Base-by-base conservation (phyloP, 2,329 filamentous ascomycete species). In the Fusarium pilosicola region DNA sequence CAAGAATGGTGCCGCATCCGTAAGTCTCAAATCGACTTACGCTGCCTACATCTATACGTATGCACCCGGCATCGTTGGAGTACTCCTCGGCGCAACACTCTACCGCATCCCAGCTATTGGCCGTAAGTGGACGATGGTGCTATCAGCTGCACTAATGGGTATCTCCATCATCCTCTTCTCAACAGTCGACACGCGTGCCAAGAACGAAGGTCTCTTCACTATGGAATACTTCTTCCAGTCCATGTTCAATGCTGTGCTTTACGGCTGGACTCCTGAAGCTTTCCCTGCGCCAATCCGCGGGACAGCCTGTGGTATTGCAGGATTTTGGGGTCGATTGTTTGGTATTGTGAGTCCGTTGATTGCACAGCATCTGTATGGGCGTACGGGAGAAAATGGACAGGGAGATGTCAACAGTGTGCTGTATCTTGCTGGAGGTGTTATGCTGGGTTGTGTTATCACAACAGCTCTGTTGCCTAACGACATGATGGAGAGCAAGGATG, bases 261-360 rank as follows among this genome's bases (percentile, higher is more conserved):
- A 85, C 60, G 85, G 83, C 0, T 86, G 84, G 79, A 90, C 88
- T 0, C 88, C 88, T 0, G 88, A 90, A 73, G 87, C 87, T 1
- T 90, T 90, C 79, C 88, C 88, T 0, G 87, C 85, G 6, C 86
- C 88, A 0, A 83, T 87, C 49, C 82, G 88, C 1, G 88, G 88
- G 6, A 89, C 88, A 0, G 89, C 89, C 0, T 87, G 86, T 73
- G 89, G 89, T 0, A 69, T 90, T 18, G 87, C 88, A 5, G 87
- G 86, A 67, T 90, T 89, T 75, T 90, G 87, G 87, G 89, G 89
- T 3, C 79, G 89, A 5, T 61, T 90, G 30, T 89, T 89, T 71
- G 86, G 87, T 15, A 90, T 91, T 49, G 84, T 90, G 22, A 88
- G 86, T 42, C 89, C 89, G 0, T 75, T 90, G 42, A 88, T 88